Base-by-base conservation (phyloP, 2,329 filamentous ascomycete genomes). In the Thermoascus crustaceus region DNA sequence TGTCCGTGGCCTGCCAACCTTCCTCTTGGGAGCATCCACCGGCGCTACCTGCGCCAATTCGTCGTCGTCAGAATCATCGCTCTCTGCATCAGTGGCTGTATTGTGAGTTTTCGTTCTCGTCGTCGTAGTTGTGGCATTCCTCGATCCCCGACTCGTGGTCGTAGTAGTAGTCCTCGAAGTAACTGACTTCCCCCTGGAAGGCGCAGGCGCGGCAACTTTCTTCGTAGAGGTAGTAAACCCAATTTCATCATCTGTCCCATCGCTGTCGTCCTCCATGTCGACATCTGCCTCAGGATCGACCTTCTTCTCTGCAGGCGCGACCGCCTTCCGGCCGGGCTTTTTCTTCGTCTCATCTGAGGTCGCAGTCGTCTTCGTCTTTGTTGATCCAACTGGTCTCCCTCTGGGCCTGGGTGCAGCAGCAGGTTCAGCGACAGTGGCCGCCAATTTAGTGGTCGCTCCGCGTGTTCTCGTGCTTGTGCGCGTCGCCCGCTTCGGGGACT, bases 1-100 rank as follows among this genome's bases (percentile, higher is more conserved):
- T 3, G 43, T 32, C 41, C 40, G 42, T 7, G 47, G 43, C 19
- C 47, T 40, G 20, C 40, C 51, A 17, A 18, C 42, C 35, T 49
- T 54, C 40, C 32, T 39, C 25, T 46, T 52, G 7, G 48, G 46
- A 6, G 34, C 41, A 7, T 50, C 45, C 10, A 40, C 33, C 35
- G 46, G 44, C 7, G 49, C 45, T 8, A 40, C 33, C 35, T 47
- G 44, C 7, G 49, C 48, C 14, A 53, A 46, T 29, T 53, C 50
- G 11, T 52, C 48, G 7, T 52, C 48, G 7, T 48, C 46, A 32
- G 38, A 40, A 9, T 50, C 50, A 21, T 37, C 35, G 4, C 16
- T n/a, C 13, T 36, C 35, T 4, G 27, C 31, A 11, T 38, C 27
- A n/a, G 13, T 27, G 7, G 22, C 31, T 6, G n/a, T 21, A 5